Base-by-base conservation (phyloP, 2,329 filamentous ascomycete genomes). In the Cytospora piceicola region DNA sequence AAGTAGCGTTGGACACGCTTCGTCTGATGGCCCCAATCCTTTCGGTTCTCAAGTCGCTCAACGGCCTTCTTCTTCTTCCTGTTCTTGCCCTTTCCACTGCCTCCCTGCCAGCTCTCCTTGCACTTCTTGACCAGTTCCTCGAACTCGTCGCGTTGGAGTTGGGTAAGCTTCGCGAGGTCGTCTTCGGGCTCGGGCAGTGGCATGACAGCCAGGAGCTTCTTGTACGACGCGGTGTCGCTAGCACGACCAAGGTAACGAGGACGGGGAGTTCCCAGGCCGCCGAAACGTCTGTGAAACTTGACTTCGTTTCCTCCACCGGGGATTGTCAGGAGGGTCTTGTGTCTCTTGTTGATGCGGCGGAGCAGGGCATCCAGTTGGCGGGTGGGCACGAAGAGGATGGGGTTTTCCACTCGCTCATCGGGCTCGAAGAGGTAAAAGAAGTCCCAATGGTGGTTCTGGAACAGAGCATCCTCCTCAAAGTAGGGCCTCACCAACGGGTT, bases 1-100 rank as follows among this genome's bases (percentile, higher is more conserved):
- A 96, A 82, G 71, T 91, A 92, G 60, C 85, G 80, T 73, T 94
- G 90, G 9, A 85, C 80, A 55, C 89, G 83, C 70, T 87, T 86
- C 68, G 91, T 79, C 71, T 86, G 82, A 42, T 81, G 78, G 1
- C 80, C 80, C 78, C 84, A 85, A 3, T 77, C 73, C 68, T 83
- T 80, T 67, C 88, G 84, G 51, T 79, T 82, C 27, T 79, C 70
- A 4, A 83, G 66, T 1, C 81, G 81, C 46, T 83, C 81, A 49
- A 81, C 77, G 55, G 77, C 78, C 46, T 80, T 78, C 69, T 79
- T 83, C 72, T 83, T 84, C 46, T 79, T 82, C 63, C 80, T 85
- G 4, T 71, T 72, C 52, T 74, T 73, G 17, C 58, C 58, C 46
- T 67, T 61, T 12, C 0, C 72, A 71, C 56, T 54, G 46, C 42